These are phyloP conservation scores for Pseudoturritis turrita DNA, from an alignment of 345 rosid genomes.

Conservation along the genomic window DNA sequence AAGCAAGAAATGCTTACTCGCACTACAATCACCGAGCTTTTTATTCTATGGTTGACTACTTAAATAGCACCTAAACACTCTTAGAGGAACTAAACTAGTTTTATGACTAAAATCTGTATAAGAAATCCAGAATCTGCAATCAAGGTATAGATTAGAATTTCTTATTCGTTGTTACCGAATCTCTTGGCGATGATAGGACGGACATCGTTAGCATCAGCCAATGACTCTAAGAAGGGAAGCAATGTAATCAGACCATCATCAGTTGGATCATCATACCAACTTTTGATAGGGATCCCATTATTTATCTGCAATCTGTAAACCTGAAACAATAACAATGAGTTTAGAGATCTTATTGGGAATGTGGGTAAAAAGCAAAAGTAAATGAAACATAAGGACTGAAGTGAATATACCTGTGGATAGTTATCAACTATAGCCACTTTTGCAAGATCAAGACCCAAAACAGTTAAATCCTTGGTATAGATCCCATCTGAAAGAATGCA, in stretches of 20 bases:
- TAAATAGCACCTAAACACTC: background rate
- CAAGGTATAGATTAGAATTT: background rate
- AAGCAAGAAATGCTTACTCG: background rate
- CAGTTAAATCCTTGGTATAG: slow-evolving; percentile 70
- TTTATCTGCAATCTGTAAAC: slow-evolving; percentile 73
- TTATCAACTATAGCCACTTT: slow-evolving; percentile 82
- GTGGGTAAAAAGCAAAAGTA: too few relatives aligned
- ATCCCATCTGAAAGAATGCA: slow-evolving; percentile 67
- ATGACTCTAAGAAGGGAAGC: slow-evolving; percentile 72
- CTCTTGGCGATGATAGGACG: slow-evolving; percentile 45
- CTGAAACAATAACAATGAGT: slow-evolving; percentile 35
- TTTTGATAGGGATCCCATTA: slow-evolving; percentile 83
- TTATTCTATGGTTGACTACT: background rate
- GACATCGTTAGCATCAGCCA: slow-evolving; percentile 67
- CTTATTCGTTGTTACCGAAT: slow-evolving; percentile 39
- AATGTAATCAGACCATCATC: slow-evolving; percentile 59
- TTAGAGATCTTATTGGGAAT: background rate
- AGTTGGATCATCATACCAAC: slow-evolving; percentile 81
- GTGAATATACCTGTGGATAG: slow-evolving; percentile 62
- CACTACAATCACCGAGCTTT: background rate
- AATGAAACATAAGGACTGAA: background rate
- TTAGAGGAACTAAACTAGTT: background rate
- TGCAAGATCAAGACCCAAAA: slow-evolving; percentile 75
- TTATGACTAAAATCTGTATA: background rate
- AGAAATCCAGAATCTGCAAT: background rate